Base-by-base conservation (phyloP, 148 eudicot genomes). In the Nepenthes mirabilis region DNA sequence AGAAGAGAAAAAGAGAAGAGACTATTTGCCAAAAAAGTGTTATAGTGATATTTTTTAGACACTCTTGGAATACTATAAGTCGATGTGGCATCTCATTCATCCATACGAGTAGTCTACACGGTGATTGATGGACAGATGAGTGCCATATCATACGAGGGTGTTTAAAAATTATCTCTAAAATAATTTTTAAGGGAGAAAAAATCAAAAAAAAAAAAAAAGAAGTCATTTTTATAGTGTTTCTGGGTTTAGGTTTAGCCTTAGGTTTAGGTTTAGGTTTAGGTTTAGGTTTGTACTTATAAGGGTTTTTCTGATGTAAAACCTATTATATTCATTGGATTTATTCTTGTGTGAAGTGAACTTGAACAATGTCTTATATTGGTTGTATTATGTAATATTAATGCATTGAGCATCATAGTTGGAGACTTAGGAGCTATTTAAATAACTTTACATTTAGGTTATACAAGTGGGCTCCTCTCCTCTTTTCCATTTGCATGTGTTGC, bases 281-380 rank as follows among this genome's bases (percentile, higher is more conserved):
- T 79, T 49, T 11, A 49, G 6, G n/a, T 49, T 11, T 5, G 52
- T 49, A 2, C 45, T 40, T 40, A 1, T 45, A 11, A 5, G 8
- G 11, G 48, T 45, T 45, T 45, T 11, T 11, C 48, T 45, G 23
- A 23, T 23, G 45, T 49, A 10, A 61, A 65, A 70, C 59, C 48
- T 69, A 65, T 65, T 69, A 62, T 66, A 67, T 77, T 77, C 81
- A 85, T 85, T 85, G 81, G 75, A 82, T 85, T 85, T 75, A 81
- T 79, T 81, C 80, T 53, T 78, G 75, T 80, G 76, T 55, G 2
- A 67, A 49, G 68, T 59, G 47, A 60, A 55, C 59, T 32, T 59
- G 61, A 37, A 55, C 68, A 53, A 69, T 70, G 68, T 79, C 74
- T 64, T 61, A 66, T 73, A 72, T 23, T 23, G 23, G 23, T 23